Base-by-base conservation (phyloP, 345 rosid genomes). In the Ceriops zippeliana region DNA sequence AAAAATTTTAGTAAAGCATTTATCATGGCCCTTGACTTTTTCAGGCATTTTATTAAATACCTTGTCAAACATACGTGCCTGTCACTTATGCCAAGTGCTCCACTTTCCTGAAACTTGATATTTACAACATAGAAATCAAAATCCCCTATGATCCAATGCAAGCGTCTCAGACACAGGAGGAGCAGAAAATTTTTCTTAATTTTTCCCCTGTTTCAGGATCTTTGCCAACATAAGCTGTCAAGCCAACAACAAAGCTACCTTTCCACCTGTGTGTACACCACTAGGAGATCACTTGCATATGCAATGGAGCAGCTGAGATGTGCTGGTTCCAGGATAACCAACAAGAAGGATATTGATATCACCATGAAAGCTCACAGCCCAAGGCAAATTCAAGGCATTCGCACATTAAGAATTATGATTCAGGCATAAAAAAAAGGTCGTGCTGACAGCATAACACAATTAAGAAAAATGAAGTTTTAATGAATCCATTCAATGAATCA, bases 131-230 rank as follows among this genome's bases (percentile, higher is more conserved):
- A 66, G 26, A 66, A 46, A 97, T 62, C 69, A 72, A 76, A 63
- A 72, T 59, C 52, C 13, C 30, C 8, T 26, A 46, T 7, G 32
- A 57, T 0, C 24, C 22, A 28, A 53, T 31, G 64, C 8, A 37
- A 9, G 16, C 11, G 66, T 26, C 42, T 13, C 22, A 38, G 31
- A 22, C 21, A 58, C 19, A 63, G 31, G 7, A 68, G 28, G 19
- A 52, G 30, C 65, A 31, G 38, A 63, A 61, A 11, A 38, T 4
- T 38, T 46, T 70, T 68, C 87, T 59, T 84, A 95, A 98, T 49
- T 98, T 95, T 86, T 91, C 97, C 71, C 96, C 97, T 9, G 93
- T 95, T 83, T 95, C 98, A 65, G 98, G 98, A 78, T 95, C 98
- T 80, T 87, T 90, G 78, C 90, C 49, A 49, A 88, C 99, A 75